Evolutionary conservation across 106 monocot species (phyloP), one percentile per base, ranked within the genome.

Genomic region (Agapanthus africanus): DNA sequence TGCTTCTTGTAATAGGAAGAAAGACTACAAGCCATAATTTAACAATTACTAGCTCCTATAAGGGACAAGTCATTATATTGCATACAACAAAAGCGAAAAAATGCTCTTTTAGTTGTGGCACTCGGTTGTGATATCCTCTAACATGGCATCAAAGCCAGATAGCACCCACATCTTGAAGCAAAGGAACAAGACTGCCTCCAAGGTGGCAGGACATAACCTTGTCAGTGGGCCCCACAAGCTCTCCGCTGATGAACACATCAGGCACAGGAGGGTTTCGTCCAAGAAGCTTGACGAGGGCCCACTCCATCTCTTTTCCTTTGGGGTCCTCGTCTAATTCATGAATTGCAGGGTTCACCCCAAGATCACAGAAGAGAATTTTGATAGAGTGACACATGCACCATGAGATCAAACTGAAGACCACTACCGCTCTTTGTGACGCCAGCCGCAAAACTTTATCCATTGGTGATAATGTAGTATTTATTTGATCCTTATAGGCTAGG

Each of bases 121-220:
- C n/a, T n/a, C n/a, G n/a, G n/a, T n/a, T n/a, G n/a, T n/a, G n/a
- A n/a, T n/a, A n/a, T n/a, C n/a, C n/a, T n/a, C n/a, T n/a, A n/a
- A 54, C 23, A 54, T 54, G 54, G 54, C 21, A 63, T 63, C 63
- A 81, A 22, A 84, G 79, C 86, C 90, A 91, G 18, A 85, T 37
- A 5, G 83, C 90, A 21, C 90, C 90, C 21, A 83, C 90, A 31
- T 83, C 83, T 15, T 51, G 54, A 22, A 90, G 83, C 72, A 90
- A 44, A 14, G 77, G 83, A 2, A 86, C 80, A 2, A 90, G 76
- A 19, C 37, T 73, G 38, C 76, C 83, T 28, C 73, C n/a, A 14
- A 90, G 74, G 56, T 90, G 86, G 22, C 83, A 79, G 11, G 83
- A 74, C 80, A 90, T 80, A 19, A 90, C 56, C 26, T 61, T 61